Evolutionary conservation across 1,284 basidiomycete genomes (phyloP).

Genomic region (Puccinia polysora): DNA sequence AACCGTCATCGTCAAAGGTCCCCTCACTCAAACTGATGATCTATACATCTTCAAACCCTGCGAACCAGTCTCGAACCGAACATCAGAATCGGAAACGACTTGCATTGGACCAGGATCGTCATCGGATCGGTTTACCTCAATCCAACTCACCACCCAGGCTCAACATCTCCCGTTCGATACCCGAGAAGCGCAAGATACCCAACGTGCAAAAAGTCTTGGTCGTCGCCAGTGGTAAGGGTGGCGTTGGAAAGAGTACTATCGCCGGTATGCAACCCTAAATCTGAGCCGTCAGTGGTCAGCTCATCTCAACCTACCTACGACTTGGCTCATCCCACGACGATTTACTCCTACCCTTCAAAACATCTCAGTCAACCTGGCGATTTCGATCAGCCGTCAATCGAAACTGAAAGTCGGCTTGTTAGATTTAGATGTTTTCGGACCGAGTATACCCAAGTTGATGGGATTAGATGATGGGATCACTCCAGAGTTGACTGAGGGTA

Average conservation of each 20-base stretch:
- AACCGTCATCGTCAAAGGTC: too few species aligned
- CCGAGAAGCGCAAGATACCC: constrained; percentile 50
- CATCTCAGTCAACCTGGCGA: constrained; percentile 72
- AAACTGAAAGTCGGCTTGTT: constrained; percentile 67
- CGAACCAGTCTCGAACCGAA: too few species aligned
- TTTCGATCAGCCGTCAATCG: constrained; percentile 60
- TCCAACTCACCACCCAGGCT: constrained; percentile 25
- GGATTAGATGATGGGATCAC: constrained; percentile 75
- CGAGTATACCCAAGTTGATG: constrained; percentile 92
- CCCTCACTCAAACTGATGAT: too few species aligned
- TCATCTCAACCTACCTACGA: neutral
- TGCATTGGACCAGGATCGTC: too few species aligned
- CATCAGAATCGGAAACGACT: too few species aligned
- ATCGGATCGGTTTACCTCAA: constrained; percentile 16
- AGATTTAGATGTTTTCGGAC: constrained; percentile 94
- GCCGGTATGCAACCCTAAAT: constrained; percentile 61
- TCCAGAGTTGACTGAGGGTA: constrained; percentile 64
- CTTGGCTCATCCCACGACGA: neutral
- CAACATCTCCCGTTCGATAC: constrained; percentile 35
- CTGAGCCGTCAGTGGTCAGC: neutral
- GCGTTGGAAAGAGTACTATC: constrained; percentile 93
- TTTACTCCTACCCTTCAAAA: constrained; percentile 19
- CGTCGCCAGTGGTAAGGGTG: constrained; percentile 92
- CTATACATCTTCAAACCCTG: too few species aligned
- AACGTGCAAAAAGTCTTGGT: constrained; percentile 64